Percentiles rank a stretch among this genome's conserved stretches.
Evolutionary conservation across 306 rosid species (phyloP).

Genomic region (Lathyrus tuberosus): DNA sequence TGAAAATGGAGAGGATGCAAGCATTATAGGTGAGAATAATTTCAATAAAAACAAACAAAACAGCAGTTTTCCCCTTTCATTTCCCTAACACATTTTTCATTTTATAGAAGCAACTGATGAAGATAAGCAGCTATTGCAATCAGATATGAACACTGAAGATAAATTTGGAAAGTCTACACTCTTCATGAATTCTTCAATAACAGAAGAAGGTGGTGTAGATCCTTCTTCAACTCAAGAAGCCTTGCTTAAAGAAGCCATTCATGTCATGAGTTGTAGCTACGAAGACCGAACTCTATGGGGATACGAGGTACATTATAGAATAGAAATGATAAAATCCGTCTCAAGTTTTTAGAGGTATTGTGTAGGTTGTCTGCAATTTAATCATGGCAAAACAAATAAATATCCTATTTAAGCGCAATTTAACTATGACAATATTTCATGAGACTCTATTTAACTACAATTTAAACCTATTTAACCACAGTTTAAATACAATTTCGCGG

Average conservation of each 20-base stretch:
- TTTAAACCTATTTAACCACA: no score
- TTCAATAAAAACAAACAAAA: background rate
- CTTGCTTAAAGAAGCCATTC: constrained; percentile 92
- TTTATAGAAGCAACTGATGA: constrained; percentile 56
- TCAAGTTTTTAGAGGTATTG: no score
- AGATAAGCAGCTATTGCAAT: constrained; percentile 69
- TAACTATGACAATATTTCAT: no score
- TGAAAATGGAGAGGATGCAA: constrained; percentile 64
- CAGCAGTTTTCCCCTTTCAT: background rate
- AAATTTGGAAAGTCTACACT: constrained; percentile 79
- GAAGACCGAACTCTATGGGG: constrained; percentile 98
- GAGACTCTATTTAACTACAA: no score
- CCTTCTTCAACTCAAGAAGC: constrained; percentile 79
- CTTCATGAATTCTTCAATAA: constrained; percentile 76
- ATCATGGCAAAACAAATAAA: no score
- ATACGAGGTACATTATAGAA: constrained; percentile 62
- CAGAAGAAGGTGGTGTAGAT: constrained; percentile 83
- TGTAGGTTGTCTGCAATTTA: no score
- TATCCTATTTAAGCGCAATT: no score
- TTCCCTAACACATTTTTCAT: constrained; percentile 6
- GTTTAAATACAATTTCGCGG: background rate
- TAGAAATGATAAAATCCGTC: background rate
- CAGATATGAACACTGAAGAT: constrained; percentile 73
- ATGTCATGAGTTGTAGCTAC: constrained; percentile 80
- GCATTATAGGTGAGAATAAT: constrained; percentile 49